Base-by-base conservation (phyloP, 2,329 filamentous ascomycete species). In the Nannizziopsis barbatae region DNA sequence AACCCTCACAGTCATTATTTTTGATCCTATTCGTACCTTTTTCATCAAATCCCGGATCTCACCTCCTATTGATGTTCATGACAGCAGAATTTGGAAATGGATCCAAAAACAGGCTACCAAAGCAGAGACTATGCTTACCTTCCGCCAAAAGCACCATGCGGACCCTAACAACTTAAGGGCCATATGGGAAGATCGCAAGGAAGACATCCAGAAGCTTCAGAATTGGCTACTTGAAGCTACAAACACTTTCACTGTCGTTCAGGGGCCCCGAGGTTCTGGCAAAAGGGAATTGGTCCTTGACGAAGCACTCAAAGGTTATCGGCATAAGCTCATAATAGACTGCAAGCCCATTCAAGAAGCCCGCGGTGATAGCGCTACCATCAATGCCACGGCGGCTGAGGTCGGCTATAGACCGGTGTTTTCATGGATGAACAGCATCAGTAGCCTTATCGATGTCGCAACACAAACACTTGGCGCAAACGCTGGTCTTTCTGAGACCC, bases 401-500 rank as follows among this genome's bases (percentile, higher is more conserved):
- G 89, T 96, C 42, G 90, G 92, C 7, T 96, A 95, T 62, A 76
- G 85, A 7, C 92, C 92, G 0, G 80, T 98, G 0, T 98, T 98
- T 64, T 93, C 86, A 0, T 96, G 89, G 86, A 84, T 93, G 68
- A 95, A 96, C 65, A 95, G 81, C 60, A 79, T 96, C 55, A 94
- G 86, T 66, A 94, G 88, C 62, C 79, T 95, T 68, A 74, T 95
- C 54, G 92, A 96, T 58, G 76, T 96, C 33, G 92, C 90, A 17
- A 86, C 92, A 1, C 90, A 95, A 63, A 92, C 92, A 10, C 94
- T 90, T 15, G 90, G 90, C 10, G 85, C 93, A 50, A 95, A 96
- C 67, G 85, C 88, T 5, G 89, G 89, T 6, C 95, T 96, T 62
- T 93, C 86, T 0, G 90, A 95, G 62, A 95, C 88, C 0, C 71